These are phyloP conservation scores for Capsicum chinense DNA, from an alignment of 257 asterid species.

Conservation along the genomic window DNA sequence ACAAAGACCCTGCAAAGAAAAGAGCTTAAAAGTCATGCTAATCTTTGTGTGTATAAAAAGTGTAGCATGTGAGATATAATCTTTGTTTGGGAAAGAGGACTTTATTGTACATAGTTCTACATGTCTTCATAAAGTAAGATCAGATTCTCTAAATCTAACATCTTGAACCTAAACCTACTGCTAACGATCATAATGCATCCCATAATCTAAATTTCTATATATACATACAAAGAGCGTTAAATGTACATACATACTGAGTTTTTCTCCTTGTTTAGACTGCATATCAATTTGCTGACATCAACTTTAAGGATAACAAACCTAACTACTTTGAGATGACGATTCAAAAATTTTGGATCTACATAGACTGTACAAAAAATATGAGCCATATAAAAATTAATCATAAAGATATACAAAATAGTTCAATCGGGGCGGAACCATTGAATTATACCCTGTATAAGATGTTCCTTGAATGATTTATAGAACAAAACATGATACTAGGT, in stretches of 20 bases:
- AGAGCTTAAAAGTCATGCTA: too few species aligned
- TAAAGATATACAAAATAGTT: background rate
- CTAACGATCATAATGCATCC: slow-evolving; percentile 18
- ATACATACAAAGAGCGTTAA: background rate
- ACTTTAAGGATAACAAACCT: slow-evolving; percentile 96
- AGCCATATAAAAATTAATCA: background rate
- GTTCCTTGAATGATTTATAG: background rate
- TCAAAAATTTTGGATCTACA: slow-evolving; percentile 93
- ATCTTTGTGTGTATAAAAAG: too few species aligned
- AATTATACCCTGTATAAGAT: background rate
- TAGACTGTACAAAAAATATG: slow-evolving; percentile 39
- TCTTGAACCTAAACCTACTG: slow-evolving; percentile 10
- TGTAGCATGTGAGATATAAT: too few species aligned
- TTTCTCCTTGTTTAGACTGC: slow-evolving; percentile 98
- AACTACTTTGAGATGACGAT: slow-evolving; percentile 96
- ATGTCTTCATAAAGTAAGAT: background rate
- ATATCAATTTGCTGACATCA: slow-evolving; percentile 83
- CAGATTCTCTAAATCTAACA: slow-evolving; percentile 20
- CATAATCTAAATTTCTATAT: background rate
- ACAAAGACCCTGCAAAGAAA: too few species aligned
- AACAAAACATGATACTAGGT: background rate
- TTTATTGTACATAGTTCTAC: background rate
- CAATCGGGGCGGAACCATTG: background rate
- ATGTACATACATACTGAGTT: slow-evolving; percentile 39
- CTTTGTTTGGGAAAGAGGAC: too few species aligned